Evolutionary conservation across 2,329 filamentous ascomycete species (phyloP).

Genomic region (Ilyonectria destructans): DNA sequence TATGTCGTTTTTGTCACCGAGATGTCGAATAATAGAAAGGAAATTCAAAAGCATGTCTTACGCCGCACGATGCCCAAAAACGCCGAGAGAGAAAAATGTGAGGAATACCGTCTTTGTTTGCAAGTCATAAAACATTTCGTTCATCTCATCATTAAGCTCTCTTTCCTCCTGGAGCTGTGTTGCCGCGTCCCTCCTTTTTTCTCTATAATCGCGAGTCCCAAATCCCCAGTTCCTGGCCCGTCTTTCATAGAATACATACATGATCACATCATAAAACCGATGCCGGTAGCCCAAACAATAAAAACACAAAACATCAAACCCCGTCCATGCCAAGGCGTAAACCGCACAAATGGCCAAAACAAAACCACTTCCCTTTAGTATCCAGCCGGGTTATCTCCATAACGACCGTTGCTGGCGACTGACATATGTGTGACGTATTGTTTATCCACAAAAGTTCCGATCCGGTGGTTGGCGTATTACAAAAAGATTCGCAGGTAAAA

Average conservation of each 20-base stretch:
- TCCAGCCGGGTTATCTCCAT: conserved; percentile 44
- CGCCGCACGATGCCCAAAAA: conserved; percentile 35
- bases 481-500: conserved; percentile 43
- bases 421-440: conserved; percentile 37
- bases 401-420: conserved; percentile 36
- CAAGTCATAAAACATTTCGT: conserved; percentile 48
- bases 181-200: conserved; percentile 47
- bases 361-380: conserved; percentile 36
- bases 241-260: conserved; percentile 49
- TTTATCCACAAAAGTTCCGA: conserved; percentile 43
- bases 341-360: conserved; percentile 24
- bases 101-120: conserved; percentile 28
- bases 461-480: conserved; percentile 44
- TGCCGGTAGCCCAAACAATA: conserved; percentile 36
- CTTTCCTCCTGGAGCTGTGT: conserved; percentile 37
- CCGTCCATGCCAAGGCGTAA: conserved; percentile 1
- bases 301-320: conserved; percentile 18
- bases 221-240: conserved; percentile 25
- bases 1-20: conserved; percentile 23
- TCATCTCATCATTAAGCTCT: conserved; percentile 51
- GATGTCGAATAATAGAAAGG: conserved; percentile 34
- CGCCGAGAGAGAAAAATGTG: conserved; percentile 21
- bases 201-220: conserved; percentile 45
- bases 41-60: conserved; percentile 33
- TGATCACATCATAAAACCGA: conserved; percentile 42